A percentile compares a stretch with the other conserved stretches of the same genome.
phyloP scores from a whole-genome alignment of 31 red algal genomes.

The Asparagopsis taxiformis region DNA sequence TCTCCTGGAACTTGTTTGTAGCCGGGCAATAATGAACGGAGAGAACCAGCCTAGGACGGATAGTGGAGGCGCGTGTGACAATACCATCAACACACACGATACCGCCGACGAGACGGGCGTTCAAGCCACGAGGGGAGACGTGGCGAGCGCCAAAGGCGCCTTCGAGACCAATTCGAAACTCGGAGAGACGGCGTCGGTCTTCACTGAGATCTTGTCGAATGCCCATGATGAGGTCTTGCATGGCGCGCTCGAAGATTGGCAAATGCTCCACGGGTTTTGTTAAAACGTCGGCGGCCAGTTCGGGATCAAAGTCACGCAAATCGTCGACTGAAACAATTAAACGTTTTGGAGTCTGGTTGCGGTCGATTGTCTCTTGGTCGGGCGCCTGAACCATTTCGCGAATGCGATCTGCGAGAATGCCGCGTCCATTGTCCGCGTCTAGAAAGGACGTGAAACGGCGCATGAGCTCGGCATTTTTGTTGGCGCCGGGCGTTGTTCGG shows the following conservation, averaged over 20 bases:
- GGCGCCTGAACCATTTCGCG: slow-evolving; percentile 55
- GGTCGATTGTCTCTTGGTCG: slow-evolving; percentile 44
- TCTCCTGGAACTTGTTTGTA: slow-evolving; percentile 78
- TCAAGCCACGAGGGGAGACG: slow-evolving; percentile 79
- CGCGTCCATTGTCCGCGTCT: slow-evolving; percentile 59
- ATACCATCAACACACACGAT: slow-evolving; percentile 94
- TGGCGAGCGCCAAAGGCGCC: slow-evolving; percentile 84
- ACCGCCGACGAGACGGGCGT: slow-evolving; percentile 73
- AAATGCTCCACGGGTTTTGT: slow-evolving; percentile 59
- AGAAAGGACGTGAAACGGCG: slow-evolving; percentile 65
- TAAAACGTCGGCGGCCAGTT: slow-evolving; percentile 57
- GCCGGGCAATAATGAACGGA: slow-evolving; percentile 91
- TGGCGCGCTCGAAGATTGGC: slow-evolving; percentile 73
- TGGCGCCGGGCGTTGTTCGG: slow-evolving; percentile 45
- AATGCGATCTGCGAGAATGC: slow-evolving; percentile 46
- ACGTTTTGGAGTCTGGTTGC: slow-evolving; percentile 51
- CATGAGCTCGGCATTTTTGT: slow-evolving; percentile 53
- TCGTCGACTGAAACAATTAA: slow-evolving; percentile 73
- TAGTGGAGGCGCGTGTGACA: slow-evolving; percentile 82
- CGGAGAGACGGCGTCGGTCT: slow-evolving; percentile 34
- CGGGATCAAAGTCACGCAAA: slow-evolving; percentile 73
- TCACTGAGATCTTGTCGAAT: slow-evolving; percentile 50
- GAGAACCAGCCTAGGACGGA: slow-evolving; percentile 86
- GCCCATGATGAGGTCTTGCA: slow-evolving; percentile 71
- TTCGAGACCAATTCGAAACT: slow-evolving; percentile 80